Evolutionary conservation across 2,329 filamentous ascomycete genomes (phyloP), one percentile per base, ranked within the genome.

Genomic region (Pyrenophora seminiperda): DNA sequence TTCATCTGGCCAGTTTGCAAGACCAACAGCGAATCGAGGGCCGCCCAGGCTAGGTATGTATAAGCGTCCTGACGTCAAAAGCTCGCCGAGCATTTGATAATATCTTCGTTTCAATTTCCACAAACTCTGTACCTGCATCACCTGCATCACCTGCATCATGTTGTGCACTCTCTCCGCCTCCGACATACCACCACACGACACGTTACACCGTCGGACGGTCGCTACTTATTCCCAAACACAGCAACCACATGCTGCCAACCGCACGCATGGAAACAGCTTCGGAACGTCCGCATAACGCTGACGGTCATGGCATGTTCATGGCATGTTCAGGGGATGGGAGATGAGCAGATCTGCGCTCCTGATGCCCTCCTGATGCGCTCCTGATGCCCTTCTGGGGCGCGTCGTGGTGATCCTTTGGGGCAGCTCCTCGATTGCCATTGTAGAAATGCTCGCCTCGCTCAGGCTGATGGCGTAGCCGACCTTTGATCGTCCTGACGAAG

Each of bases 141-240:
- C n/a, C n/a, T n/a, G n/a, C n/a, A n/a, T n/a, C n/a, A 34, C 33
- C 38, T 42, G 24, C 39, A 29, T 29, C 22, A 14, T 40, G 29
- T 38, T 27, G 45, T 41, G 36, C 38, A 37, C 34, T 39, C 33
- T 42, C 38, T 41, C 14, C 19, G 15, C 7, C 20, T 32, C 40
- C 30, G 39, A 54, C 31, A 44, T 41, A 50, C 51, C 36, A 43
- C 30, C 38, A 49, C 7, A 54, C 34, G 46, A 47, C 44, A 41
- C 46, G 50, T 59, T 24, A 29, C 53, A 59, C 56, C 53, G 49
- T 49, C 36, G 42, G 50, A 30, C n/a, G 41, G 14, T 47, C 11
- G 40, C 27, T 34, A 42, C 47, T 47, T 47, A 31, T 48, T 50
- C 52, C 55, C 43, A 38, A 31, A 39, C 46, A 48, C 44, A 37